Conservation (phyloP, 345 rosid genomes). For the Physaria fendleri region DNA sequence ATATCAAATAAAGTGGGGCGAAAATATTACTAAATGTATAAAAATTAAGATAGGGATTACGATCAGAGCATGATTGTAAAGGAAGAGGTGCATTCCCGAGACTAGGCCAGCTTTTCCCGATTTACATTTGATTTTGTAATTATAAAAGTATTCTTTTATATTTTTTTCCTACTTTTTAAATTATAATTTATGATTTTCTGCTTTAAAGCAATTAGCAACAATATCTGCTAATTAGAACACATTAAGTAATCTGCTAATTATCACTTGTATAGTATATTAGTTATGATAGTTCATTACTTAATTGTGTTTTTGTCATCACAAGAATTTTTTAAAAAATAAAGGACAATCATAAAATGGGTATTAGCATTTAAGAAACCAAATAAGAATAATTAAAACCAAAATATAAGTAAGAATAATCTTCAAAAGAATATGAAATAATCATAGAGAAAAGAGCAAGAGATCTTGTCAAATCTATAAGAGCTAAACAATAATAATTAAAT, state of each 20-base stretch:
- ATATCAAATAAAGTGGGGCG: no score
- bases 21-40: neutral
- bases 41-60: conserved; percentile 22
- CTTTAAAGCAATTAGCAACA: conserved; percentile 5
- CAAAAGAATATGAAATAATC: conserved; percentile 16
- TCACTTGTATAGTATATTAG: neutral
- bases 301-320: neutral
- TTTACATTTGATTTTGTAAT: conserved; percentile 11
- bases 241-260: conserved; percentile 11
- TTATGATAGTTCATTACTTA: neutral
- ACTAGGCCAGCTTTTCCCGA: conserved; percentile 24
- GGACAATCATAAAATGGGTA: neutral
- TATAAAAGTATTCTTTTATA: conserved; percentile 7
- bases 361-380: no score
- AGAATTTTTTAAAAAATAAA: neutral
- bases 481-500: conserved; percentile 2
- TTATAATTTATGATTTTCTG: neutral
- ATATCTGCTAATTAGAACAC: conserved; percentile 4
- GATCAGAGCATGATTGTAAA: conserved; percentile 40
- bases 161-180: conserved; percentile 4
- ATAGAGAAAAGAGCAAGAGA: conserved; percentile 19
- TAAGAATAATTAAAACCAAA: neutral
- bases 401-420: neutral
- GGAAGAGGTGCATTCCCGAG: conserved; percentile 23
- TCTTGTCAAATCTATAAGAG: conserved; percentile 33